Conservation (phyloP, 2,329 filamentous ascomycete genomes). For the Westerdykella ornata region DNA sequence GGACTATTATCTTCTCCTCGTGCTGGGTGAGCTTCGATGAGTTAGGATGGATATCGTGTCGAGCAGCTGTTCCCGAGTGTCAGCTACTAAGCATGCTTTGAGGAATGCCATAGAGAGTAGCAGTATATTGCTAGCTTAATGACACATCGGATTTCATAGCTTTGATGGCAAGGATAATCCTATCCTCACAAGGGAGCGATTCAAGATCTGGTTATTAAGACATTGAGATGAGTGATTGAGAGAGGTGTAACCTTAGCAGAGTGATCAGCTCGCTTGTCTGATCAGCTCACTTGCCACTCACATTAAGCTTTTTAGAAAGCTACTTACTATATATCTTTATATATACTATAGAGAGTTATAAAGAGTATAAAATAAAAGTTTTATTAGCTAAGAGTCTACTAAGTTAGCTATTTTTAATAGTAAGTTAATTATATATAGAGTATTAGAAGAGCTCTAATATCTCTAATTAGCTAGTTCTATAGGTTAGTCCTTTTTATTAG, state of each 20-base stretch:
- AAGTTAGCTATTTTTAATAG: too few relatives aligned
- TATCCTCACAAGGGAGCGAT: not conserved
- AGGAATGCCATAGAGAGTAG: not conserved
- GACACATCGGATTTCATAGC: too few relatives aligned
- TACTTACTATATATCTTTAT: not conserved
- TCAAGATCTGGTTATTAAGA: not conserved
- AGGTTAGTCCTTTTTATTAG: too few relatives aligned
- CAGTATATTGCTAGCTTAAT: not conserved
- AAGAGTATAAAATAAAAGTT: too few relatives aligned
- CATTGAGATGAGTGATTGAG: not conserved
- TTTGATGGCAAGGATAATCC: not conserved
- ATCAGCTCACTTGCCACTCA: not conserved
- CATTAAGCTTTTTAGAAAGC: not conserved
- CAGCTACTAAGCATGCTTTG: not conserved
- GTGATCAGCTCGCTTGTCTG: too few relatives aligned
- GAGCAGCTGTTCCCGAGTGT: slow-evolving; percentile 1
- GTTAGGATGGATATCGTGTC: slow-evolving; percentile 5
- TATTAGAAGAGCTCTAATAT: too few relatives aligned
- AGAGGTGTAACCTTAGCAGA: not conserved
- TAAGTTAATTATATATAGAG: too few relatives aligned
- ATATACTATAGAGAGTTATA: not conserved
- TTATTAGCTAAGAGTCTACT: too few relatives aligned
- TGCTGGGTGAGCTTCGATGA: slow-evolving; percentile 4
- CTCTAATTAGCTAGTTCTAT: too few relatives aligned
- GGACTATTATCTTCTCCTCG: slow-evolving; percentile 7